These are phyloP conservation scores for Hippophae tibetana DNA, from an alignment of 306 rosid species.

Conservation along the genomic window DNA sequence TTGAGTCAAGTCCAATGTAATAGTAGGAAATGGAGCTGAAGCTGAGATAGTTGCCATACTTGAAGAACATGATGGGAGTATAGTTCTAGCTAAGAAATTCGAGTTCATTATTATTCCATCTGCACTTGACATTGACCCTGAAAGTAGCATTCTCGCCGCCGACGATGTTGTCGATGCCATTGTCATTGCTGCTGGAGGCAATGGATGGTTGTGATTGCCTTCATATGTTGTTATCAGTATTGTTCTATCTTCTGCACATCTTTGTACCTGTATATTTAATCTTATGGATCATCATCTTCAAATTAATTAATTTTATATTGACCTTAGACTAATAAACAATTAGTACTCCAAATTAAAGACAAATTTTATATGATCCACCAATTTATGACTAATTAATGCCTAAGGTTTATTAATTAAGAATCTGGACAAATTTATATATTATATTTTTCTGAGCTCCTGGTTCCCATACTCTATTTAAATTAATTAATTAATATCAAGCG, in stretches of 20 bases:
- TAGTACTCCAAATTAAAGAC: neutral
- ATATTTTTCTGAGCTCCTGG: no score
- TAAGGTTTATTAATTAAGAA: no score
- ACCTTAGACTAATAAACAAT: neutral
- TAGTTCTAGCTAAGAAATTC: conserved; percentile 41
- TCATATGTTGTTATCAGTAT: conserved; percentile 74
- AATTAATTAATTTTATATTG: no score
- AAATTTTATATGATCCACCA: no score
- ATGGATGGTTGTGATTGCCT: conserved; percentile 74
- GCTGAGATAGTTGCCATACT: conserved; percentile 81
- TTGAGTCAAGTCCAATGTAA: conserved; percentile 73
- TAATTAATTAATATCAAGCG: no score
- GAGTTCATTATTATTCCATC: conserved; percentile 49
- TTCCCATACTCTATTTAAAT: no score
- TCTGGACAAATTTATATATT: no score
- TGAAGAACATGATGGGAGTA: conserved; percentile 57
- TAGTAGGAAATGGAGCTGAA: conserved; percentile 84
- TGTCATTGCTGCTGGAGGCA: conserved; percentile 72
- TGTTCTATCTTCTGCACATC: conserved; percentile 73
- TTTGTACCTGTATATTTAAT: conserved; percentile 53
- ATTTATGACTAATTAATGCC: no score
- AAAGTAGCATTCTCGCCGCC: conserved; percentile 64
- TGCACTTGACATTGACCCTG: conserved; percentile 67
- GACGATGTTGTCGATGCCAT: conserved; percentile 80
- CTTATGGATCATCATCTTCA: neutral